Percentiles rank a stretch among this genome's conserved stretches.
Evolutionary conservation across 192 early-diverging fungal species (phyloP).

Genomic region (Linnemannia exigua): DNA sequence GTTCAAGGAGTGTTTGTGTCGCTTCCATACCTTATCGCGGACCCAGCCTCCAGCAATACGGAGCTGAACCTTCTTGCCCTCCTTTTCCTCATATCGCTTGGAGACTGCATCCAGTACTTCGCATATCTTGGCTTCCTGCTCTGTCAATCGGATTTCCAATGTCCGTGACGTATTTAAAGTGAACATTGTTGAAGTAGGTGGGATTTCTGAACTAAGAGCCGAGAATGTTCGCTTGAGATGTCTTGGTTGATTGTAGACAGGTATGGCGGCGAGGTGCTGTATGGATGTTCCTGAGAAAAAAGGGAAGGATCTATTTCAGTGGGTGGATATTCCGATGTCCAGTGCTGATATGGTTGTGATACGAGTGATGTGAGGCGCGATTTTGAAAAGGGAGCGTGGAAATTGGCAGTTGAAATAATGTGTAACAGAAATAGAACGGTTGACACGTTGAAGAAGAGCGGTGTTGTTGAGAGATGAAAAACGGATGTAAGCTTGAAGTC

Average conservation of each 20-base stretch:
- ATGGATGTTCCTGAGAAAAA: not conserved
- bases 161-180: not conserved
- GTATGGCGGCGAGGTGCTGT: not conserved
- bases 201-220: not conserved
- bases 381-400: not conserved
- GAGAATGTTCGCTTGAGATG: not conserved
- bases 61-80: conserved; percentile 70
- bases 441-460: not conserved
- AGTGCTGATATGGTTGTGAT: not conserved
- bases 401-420: not conserved
- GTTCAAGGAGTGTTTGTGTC: not conserved
- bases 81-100: conserved; percentile 59
- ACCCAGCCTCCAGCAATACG: conserved; percentile 99
- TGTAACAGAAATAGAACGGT: not conserved
- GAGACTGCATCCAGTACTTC: conserved; percentile 74
- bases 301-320: not conserved
- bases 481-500: not conserved
- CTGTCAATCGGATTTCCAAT: conserved; percentile 67
- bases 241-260: not conserved
- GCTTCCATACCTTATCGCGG: conserved; percentile 88
- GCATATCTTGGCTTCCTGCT: conserved; percentile 78
- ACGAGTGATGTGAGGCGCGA: conserved; percentile 2
- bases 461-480: not conserved
- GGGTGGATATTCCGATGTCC: not conserved
- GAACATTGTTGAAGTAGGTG: not conserved